Base-by-base conservation (phyloP, 179 eudicot species). In the Camellia oleifera region DNA sequence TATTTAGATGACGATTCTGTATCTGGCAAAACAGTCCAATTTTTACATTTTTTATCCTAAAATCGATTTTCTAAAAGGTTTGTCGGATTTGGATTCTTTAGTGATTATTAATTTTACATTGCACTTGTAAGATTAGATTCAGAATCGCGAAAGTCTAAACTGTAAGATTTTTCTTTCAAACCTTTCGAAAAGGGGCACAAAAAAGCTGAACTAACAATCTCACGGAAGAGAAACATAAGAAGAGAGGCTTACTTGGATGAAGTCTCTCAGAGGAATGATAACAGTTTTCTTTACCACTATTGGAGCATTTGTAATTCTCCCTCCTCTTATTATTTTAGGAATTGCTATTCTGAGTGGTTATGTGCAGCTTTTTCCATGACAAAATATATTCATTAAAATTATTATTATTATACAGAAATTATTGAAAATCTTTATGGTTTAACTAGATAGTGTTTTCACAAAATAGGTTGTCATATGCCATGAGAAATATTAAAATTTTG, bases 161-260 rank as follows among this genome's bases (percentile, higher is more conserved):
- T 23, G 26, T 23, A 23, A 23, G 26, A 23, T 23, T 23, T 23
- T 23, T 23, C 26, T 23, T 23, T 23, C 26, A 23, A 23, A 23
- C 26, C 26, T 23, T 23, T 0, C 26, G 26, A 23, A 23, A 23
- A 23, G 26, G 26, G 26, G 26, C 26, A 23, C 26, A 23, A 23
- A 23, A 23, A 23, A 23, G 26, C 26, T 23, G 26, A 23, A 84
- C 82, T 92, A 81, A 95, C 97, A 20, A 82, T 79, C 50, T 94
- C 99, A 4, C 98, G 94, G 83, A 95, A 92, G 91, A 88, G 99
- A 81, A 95, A 95, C 83, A 95, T 94, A 83, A 87, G 48, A 81
- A 88, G 99, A 78, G 98, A 95, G 74, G 46, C 85, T 48, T 94
- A 94, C 87, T 78, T 94, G 69, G 81, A 92, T 81, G 90, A 95